Percentiles rank a stretch among this genome's conserved stretches.
These are phyloP conservation scores for Gnaphalium uliginosum DNA, from an alignment of 129 eudicot genomes.

Conservation along the genomic window DNA sequence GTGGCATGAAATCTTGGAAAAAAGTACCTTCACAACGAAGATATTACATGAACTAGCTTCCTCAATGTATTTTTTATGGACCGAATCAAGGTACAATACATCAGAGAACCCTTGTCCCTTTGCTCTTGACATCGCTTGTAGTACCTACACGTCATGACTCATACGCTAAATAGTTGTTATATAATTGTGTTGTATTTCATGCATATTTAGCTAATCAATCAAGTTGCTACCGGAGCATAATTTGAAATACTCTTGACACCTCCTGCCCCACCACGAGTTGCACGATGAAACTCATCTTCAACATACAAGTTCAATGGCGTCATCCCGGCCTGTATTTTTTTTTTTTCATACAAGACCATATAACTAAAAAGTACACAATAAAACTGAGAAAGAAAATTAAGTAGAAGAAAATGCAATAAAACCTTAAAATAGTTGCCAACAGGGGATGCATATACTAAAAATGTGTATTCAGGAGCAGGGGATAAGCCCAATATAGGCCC, in stretches of 20 bases:
- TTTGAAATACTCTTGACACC: slow-evolving; percentile 86
- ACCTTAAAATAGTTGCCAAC: slow-evolving; percentile 94
- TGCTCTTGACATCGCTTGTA: slow-evolving; percentile 60
- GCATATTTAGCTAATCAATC: background rate
- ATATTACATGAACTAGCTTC: slow-evolving; percentile 85
- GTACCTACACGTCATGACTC: slow-evolving; percentile 45
- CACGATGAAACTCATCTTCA: slow-evolving; percentile 70
- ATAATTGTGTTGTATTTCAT: background rate
- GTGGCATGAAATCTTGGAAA: background rate
- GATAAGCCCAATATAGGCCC: slow-evolving; percentile 83
- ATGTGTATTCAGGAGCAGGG: slow-evolving; percentile 84
- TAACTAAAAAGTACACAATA: background rate
- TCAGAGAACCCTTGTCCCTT: slow-evolving; percentile 76
- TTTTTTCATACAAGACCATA: background rate
- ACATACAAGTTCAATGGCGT: slow-evolving; percentile 68
- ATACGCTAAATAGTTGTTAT: background rate
- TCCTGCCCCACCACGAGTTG: slow-evolving; percentile 87
- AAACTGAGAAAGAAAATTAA: background rate
- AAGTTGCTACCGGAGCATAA: slow-evolving; percentile 61
- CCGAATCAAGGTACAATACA: slow-evolving; percentile 80
- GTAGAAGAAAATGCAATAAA: background rate
- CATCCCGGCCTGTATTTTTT: slow-evolving; percentile 53
- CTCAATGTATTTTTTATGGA: slow-evolving; percentile 62
- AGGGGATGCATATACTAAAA: slow-evolving; percentile 86
- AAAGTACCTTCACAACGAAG: slow-evolving; percentile 71